A percentile compares a stretch with the other conserved stretches of the same genome.
Conservation (phyloP, 306 rosid genomes). For the Cicer judaicum region DNA sequence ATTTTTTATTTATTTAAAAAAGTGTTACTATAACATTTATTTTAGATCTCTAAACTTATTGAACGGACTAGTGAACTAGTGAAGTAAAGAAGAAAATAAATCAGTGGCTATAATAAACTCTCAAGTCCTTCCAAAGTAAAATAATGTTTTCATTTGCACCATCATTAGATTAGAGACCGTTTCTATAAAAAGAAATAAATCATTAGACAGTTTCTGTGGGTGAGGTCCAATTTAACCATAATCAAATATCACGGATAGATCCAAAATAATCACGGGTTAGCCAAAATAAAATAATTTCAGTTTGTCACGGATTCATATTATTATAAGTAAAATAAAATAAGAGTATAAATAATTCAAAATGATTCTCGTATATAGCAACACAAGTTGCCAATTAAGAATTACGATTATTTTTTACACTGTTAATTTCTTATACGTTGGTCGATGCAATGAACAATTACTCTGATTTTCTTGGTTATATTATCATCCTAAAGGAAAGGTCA, state of each 20-base stretch:
- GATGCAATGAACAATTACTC: too few relatives aligned
- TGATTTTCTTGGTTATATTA: too few relatives aligned
- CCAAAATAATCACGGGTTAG: constrained; percentile 51
- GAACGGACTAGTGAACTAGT: too few relatives aligned
- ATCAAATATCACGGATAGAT: constrained; percentile 46
- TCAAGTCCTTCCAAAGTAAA: too few relatives aligned
- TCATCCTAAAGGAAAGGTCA: too few relatives aligned
- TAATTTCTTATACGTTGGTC: too few relatives aligned
- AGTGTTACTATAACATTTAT: too few relatives aligned
- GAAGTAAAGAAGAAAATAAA: too few relatives aligned
- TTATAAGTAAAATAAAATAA: neutral
- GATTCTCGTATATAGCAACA: too few relatives aligned
- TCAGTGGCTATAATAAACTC: too few relatives aligned
- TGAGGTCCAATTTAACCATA: constrained; percentile 14
- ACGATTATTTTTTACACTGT: neutral
- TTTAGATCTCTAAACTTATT: too few relatives aligned
- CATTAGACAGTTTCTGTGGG: constrained; percentile 9
- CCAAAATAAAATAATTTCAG: constrained; percentile 2
- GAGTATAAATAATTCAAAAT: neutral
- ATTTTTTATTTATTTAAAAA: too few relatives aligned
- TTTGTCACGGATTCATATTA: constrained; percentile 47
- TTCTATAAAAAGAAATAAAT: neutral
- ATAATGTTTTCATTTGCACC: neutral
- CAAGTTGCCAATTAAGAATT: neutral
- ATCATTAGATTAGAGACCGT: neutral